Base-by-base conservation (phyloP, 208 protist species). In the Angomonas deanei region DNA sequence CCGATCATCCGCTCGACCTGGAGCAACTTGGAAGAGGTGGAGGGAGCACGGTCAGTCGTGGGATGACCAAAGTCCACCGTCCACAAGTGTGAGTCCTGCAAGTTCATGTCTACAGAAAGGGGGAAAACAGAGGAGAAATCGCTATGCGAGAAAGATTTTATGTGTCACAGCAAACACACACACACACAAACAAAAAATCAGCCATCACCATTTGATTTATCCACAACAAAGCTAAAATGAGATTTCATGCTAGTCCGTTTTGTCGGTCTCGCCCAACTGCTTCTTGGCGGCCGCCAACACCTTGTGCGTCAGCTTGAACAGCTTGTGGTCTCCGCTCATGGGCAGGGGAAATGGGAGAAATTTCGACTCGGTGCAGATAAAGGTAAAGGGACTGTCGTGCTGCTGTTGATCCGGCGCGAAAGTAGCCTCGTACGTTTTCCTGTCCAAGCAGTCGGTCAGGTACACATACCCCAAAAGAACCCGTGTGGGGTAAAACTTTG, bases 381-480 rank as follows among this genome's bases (percentile, higher is more conserved):
- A 96, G 0, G 79, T 84, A 67, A 81, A 95, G 6, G 93, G 84
- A 0, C 84, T 94, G 27, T 74, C 74, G 57, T 86, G 78, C 64
- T 97, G 90, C 33, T 86, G 78, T 62, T 91, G 64, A 33, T 82
- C 77, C 0, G 72, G 63, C 1, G 66, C 23, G 61, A 94, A 86
- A 1, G 60, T 62, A 10, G 34, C 57, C 52, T 85, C 53, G 71
- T 94, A 96, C 24, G 59, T 64, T 10, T 87, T 78, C 2, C 65
- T 65, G 34, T 92, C 76, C 3, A 96, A 54, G 69, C 76, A 86
- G 55, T 95, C 89, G 34, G 76, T 77, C 42, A 96, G 33, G 62
- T 92, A 93, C 10, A 97, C 92, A 68, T 91, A 97, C 27, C 94
- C 93, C 0, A 97, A 71, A 10, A 97, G 74, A 15, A 91, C 88